phyloP scores from a whole-genome alignment of 129 eudicot species.

The Helianthus annuus region HanXRQr2.0-SUNRISE NC_035436.2:195922551-195923050 shows the following conservation, averaged over 20 bases:
- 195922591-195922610: constrained; percentile 13
- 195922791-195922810: constrained; percentile 51
- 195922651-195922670: constrained; percentile 44
- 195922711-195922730: constrained; percentile 48
- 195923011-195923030: constrained; percentile 12
- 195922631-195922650: constrained; percentile 21
- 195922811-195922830: constrained; percentile 59
- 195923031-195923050: constrained; percentile 18
- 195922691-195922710: constrained; percentile 45
- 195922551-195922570: constrained; percentile 16
- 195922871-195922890: constrained; percentile 28
- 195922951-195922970: constrained; percentile 38
- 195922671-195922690: constrained; percentile 42
- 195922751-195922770: constrained; percentile 32
- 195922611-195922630: neutral
- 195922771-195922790: constrained; percentile 61
- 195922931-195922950: constrained; percentile 44
- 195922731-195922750: constrained; percentile 41
- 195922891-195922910: constrained; percentile 46
- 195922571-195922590: constrained; percentile 23
- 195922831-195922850: constrained; percentile 42
- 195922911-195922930: constrained; percentile 40
- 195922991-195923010: constrained; percentile 39
- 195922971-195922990: constrained; percentile 16
- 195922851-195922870: constrained; percentile 39